These are phyloP conservation scores for Trichoderma atrobrunneum DNA, from an alignment of 2,329 filamentous ascomycete genomes.

Conservation along the genomic window DNA sequence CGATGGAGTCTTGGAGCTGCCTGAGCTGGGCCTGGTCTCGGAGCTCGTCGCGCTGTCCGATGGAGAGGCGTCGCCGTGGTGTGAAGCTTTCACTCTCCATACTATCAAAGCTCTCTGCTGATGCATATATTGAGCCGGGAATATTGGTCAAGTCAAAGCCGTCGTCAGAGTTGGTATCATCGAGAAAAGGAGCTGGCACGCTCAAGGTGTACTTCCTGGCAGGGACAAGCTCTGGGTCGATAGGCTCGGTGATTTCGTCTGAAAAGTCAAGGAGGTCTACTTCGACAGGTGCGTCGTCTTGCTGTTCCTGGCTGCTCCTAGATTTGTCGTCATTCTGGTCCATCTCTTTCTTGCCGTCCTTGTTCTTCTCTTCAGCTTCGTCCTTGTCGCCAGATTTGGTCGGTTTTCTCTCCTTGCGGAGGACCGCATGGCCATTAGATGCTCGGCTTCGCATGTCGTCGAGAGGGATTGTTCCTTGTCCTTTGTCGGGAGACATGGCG, in stretches of 20 bases:
- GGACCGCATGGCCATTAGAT: conserved; percentile 20
- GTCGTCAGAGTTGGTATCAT: conserved; percentile 9
- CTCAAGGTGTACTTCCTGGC: conserved; percentile 2
- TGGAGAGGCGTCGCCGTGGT: conserved; percentile 9
- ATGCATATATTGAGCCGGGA: conserved; percentile 12
- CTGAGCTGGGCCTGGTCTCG: conserved; percentile 12
- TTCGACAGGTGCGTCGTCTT: background rate
- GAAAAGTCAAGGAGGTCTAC: conserved; percentile 17
- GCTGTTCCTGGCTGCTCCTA: background rate
- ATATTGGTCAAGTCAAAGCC: conserved; percentile 10
- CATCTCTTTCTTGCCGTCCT: background rate
- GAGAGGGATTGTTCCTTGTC: conserved; percentile 18
- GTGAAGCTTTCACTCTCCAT: conserved; percentile 16
- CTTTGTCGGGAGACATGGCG: conserved; percentile 22
- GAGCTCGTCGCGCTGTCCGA: background rate
- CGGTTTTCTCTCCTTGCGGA: conserved; percentile 19
- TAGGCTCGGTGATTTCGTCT: conserved; percentile 3
- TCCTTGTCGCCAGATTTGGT: conserved; percentile 10
- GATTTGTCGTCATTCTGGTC: background rate
- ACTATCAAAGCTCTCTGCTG: conserved; percentile 3
- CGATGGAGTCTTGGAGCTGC: conserved; percentile 22
- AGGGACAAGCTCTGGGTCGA: conserved; percentile 4
- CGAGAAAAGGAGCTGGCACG: background rate
- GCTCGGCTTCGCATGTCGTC: conserved; percentile 22
- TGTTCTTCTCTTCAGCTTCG: background rate